Evolutionary conservation across 768 basidiomycete species (phyloP).

Genomic region (Hygrocybe punicea): DNA sequence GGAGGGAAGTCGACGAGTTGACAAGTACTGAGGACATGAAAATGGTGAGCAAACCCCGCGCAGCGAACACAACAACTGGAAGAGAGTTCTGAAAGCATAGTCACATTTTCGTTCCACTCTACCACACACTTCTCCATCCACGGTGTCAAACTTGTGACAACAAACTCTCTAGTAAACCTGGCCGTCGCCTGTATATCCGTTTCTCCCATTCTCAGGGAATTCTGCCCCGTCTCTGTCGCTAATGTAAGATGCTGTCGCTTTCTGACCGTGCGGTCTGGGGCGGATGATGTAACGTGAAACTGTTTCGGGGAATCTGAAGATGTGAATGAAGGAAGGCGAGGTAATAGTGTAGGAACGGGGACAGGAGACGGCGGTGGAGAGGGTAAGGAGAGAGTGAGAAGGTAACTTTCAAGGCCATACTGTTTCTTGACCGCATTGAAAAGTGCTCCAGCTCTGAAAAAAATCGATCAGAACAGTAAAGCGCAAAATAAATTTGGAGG

Average conservation of each 20-base stretch:
- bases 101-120: constrained; percentile 82
- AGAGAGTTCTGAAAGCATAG: neutral
- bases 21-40: constrained; percentile 52
- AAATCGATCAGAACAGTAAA: constrained; percentile 4
- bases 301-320: constrained; percentile 32
- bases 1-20: constrained; percentile 74
- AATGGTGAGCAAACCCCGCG: neutral
- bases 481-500: constrained; percentile 6
- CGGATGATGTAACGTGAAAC: constrained; percentile 16
- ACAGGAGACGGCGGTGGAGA: constrained; percentile 63
- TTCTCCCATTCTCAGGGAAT: constrained; percentile 57
- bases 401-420: constrained; percentile 71
- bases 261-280: constrained; percentile 19
- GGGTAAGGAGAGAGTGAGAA: constrained; percentile 62
- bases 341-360: constrained; percentile 61
- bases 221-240: constrained; percentile 22
- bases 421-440: constrained; percentile 88
- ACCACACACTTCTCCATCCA: constrained; percentile 96
- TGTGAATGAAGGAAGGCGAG: constrained; percentile 58
- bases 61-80: neutral
- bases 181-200: constrained; percentile 72
- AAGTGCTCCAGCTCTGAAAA: constrained; percentile 63
- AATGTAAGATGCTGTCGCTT: constrained; percentile 13
- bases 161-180: constrained; percentile 81
- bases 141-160: constrained; percentile 84